Conservation (phyloP, 345 rosid genomes). For the Moricandia arvensis region DNA sequence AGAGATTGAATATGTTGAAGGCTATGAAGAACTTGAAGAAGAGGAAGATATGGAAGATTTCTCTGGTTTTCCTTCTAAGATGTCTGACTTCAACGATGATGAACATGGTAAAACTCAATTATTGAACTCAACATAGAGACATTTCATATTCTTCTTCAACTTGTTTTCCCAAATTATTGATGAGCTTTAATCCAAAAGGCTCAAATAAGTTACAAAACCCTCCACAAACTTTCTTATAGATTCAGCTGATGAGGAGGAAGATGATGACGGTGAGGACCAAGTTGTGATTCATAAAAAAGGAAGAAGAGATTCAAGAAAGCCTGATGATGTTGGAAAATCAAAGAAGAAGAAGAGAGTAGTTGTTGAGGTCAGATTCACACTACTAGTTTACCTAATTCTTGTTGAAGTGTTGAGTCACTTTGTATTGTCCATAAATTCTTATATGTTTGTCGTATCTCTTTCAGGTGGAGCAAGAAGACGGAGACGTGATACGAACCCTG, state of each 20-base stretch:
- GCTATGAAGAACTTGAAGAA: constrained; percentile 70
- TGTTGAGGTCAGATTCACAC: constrained; percentile 61
- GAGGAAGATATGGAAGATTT: constrained; percentile 96
- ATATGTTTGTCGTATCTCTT: background rate
- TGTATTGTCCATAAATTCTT: background rate
- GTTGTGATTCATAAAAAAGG: constrained; percentile 46
- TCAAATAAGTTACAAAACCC: too few species aligned
- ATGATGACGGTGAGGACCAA: constrained; percentile 45
- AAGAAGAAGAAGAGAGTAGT: constrained; percentile 74
- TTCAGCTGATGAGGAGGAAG: constrained; percentile 29
- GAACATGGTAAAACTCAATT: constrained; percentile 49
- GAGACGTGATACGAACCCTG: constrained; percentile 38
- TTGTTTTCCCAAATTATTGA: too few species aligned
- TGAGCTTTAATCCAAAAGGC: too few species aligned
- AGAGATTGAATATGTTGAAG: constrained; percentile 79
- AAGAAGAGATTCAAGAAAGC: constrained; percentile 35
- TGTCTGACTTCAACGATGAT: constrained; percentile 36
- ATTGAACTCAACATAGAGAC: too few species aligned
- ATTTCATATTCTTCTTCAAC: too few species aligned
- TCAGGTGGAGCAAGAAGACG: constrained; percentile 70
- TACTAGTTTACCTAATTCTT: background rate
- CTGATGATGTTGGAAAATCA: constrained; percentile 47
- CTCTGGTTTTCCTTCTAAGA: constrained; percentile 43
- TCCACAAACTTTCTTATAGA: constrained; percentile 16
- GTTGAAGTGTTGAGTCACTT: background rate